Evolutionary conservation across 164 flowering plant genomes (phyloP), one percentile per base, ranked within the genome.

Genomic region (Taxillus chinensis): DNA sequence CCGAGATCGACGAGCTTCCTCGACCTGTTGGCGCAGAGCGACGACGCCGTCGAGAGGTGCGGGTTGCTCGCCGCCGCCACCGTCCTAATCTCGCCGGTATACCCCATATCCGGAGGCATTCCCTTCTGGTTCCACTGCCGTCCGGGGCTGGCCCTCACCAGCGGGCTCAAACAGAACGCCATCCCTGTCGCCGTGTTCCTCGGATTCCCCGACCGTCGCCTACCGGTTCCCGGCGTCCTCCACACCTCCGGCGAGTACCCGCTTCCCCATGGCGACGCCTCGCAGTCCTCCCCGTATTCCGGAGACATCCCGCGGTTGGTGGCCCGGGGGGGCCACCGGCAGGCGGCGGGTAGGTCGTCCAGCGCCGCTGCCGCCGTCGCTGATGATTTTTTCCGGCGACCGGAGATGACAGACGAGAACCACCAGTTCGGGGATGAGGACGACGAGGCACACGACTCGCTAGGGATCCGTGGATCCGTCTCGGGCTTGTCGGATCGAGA

Each of bases 1-100:
- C 99, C 99, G 56, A 90, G 80, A 71, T 93, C 95, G 8, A 84
- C 96, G 4, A 93, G 85, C 77, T 93, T 93, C 65, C 91, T 72
- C 7, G 99, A 93, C 60, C 97, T 64, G 67, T 87, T 93, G 62
- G 75, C 76, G 75, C 88, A 80, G 56, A 74, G 78, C 48, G 92
- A 69, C 48, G 92, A 81, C 60, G 92, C 86, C 10, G 79, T 56
- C 4, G 83, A 74, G 3, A 84, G 67, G 50, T 77, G 78, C 42
- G 86, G 80, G 63, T 38, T 53, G 56, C 17, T 14, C 8, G 8
- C 46, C 8, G 8, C 46, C 8, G 8, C 46, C 8, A 8, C 65
- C 70, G 84, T 58, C 74, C 83, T 70, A 39, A 73, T 65, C 61
- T 83, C 90, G n/a, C 86, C 88, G 52, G 84, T 48, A 39, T 64